phyloP scores from a whole-genome alignment of 352 stramenopile genomes.

The Chloridella minuta region DNA sequence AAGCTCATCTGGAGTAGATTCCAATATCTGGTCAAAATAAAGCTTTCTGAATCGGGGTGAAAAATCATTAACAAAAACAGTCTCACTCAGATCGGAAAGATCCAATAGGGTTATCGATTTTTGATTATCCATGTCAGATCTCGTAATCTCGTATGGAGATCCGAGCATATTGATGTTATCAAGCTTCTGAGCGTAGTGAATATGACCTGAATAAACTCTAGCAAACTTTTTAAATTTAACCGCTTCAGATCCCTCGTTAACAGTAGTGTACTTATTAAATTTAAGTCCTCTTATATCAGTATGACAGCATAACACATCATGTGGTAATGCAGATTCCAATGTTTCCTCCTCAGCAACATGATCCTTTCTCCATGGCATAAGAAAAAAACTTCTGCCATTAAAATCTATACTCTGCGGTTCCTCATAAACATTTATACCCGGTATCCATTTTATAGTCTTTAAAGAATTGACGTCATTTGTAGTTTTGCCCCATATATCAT shows the following conservation, averaged over 20 bases:
- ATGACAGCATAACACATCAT: neutral
- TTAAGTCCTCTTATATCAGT: neutral
- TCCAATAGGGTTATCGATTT: neutral
- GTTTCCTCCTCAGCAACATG: neutral
- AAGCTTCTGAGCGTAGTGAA: neutral
- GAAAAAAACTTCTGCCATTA: neutral
- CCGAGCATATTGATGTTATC: neutral
- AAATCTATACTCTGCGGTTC: neutral
- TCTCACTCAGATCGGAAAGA: neutral
- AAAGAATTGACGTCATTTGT: neutral
- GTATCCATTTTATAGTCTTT: neutral
- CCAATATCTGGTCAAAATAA: neutral
- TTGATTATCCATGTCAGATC: neutral
- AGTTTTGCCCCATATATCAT: neutral
- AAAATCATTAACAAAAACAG: neutral
- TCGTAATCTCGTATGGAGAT: neutral
- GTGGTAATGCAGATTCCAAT: neutral
- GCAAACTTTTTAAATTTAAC: neutral
- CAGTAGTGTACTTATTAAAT: neutral
- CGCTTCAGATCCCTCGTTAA: neutral
- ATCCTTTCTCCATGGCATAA: neutral
- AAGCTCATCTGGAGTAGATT: neutral
- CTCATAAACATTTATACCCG: neutral
- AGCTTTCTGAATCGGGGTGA: neutral
- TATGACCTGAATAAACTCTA: neutral